Evolutionary conservation across 257 asterid species (phyloP), one percentile per base, ranked within the genome.

Genomic region (Fraxinus quadrangulata): DNA sequence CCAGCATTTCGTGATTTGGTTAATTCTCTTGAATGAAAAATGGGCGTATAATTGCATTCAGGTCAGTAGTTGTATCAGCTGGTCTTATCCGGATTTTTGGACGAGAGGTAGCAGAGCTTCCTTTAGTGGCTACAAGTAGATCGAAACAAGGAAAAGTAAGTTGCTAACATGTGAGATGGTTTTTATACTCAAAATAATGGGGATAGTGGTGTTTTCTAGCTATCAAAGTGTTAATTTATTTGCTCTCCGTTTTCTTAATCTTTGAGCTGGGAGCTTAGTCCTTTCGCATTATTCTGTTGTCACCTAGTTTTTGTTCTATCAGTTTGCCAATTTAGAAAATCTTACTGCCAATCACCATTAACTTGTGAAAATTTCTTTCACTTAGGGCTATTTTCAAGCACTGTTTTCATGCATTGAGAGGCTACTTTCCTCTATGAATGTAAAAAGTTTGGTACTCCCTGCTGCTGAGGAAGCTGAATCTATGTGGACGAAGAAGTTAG

Each of bases 381-480:
- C 82, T 78, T 73, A 96, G 99, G 99, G 99, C 45, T 96, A 89
- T 78, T 96, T 96, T 79, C 98, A 81, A 81, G 98, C 99, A 16
- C 75, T 96, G 67, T 96, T 96, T 87, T 88, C 88, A 24, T 96
- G 97, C 84, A 92, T 96, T 42, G 97, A 96, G 90, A 72, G 81
- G 76, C 80, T 96, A 78, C 89, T 96, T 70, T 81, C 84, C 19
- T 90, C 99, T 74, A 81, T 96, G 97, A 83, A 77, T 59, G 98
- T 96, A 79, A 89, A 88, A 77, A 89, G 78, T 84, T 87, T 96
- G 78, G 99, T 93, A 71, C 90, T 94, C 70, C 99, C 99, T 73
- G 97, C 99, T 83, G 97, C 99, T 49, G 97, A 87, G 88, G 97
- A 94, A 84, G 99, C 99, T 72, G 96, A 94, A 83, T 90, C 96